phyloP scores from a whole-genome alignment of 495 filamentous ascomycete species.

The Penicillium goetzii region DNA sequence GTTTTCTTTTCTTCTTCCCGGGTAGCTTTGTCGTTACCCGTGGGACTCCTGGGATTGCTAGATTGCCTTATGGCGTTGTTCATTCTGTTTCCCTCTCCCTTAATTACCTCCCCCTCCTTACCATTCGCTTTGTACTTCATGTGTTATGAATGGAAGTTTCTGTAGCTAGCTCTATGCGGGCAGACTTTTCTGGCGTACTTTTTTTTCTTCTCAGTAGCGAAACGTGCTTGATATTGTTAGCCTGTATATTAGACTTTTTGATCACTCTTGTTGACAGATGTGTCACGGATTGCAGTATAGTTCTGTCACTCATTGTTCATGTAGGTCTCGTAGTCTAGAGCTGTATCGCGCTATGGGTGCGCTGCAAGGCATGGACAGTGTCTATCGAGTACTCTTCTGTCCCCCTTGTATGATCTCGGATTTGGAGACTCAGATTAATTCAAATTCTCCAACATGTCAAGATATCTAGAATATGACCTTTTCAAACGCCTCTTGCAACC shows the following conservation, averaged over 20 bases:
- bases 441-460: not conserved
- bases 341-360: too few relatives aligned
- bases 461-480: conserved; percentile 39
- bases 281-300: not conserved
- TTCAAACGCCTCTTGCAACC: conserved; percentile 43
- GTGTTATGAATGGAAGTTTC: conserved; percentile 25
- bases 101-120: conserved; percentile 17
- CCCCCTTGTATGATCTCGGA: not conserved
- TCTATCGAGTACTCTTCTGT: not conserved
- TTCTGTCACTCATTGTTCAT: not conserved
- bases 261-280: not conserved
- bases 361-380: too few relatives aligned
- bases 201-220: conserved; percentile 1
- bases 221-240: not conserved
- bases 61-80: conserved; percentile 1
- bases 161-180: conserved; percentile 19
- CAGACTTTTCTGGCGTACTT: conserved; percentile 6
- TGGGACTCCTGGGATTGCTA: conserved; percentile 6
- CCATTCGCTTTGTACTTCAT: conserved; percentile 29
- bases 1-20: conserved; percentile 15
- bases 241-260: not conserved
- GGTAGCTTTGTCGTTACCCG: not conserved
- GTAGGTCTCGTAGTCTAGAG: not conserved
- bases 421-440: not conserved
- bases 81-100: conserved; percentile 17